Evolutionary conservation across 495 filamentous ascomycete genomes (phyloP), one percentile per base, ranked within the genome.

Genomic region (Xylaria grammica): DNA sequence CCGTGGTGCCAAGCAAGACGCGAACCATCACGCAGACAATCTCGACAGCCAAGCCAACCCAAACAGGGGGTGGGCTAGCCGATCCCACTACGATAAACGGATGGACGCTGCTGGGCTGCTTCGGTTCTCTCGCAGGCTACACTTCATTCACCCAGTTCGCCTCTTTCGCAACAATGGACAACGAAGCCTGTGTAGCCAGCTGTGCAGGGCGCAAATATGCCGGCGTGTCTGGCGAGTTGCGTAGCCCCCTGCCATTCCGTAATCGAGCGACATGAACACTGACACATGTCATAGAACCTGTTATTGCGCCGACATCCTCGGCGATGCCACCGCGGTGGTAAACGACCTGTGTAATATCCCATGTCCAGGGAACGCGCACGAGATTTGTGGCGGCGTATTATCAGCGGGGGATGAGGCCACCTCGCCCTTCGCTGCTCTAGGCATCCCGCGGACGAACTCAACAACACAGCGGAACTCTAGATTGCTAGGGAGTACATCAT

Each of bases 241-340:
- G 68, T 52, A 32, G 10, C 10, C 9, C 17, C n/a, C 1, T 19
- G n/a, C 6, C 4, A 0, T 48, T 40, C 4, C 7, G 30, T 4
- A 4, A 36, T 7, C 22, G 34, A 26, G 24, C 8, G 2, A 26
- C 6, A 11, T 27, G 49, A 27, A 49, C 32, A 60, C 44, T 26
- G 3, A 49, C 27, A 15, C 3, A 10, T 6, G 4, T 46, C 8
- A n/a, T 29, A 64, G 67, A 6, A 65, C 54, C 0, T 72, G 72
- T 59, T 70, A 70, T 48, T 83, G 81, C 38, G 80, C 82, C 20
- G 82, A 89, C 9, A 83, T 84, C 53, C 79, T 84, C 3, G 80
- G 74, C 1, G 79, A 78, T 67, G 88, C 80, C 69, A 51, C 15
- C 15, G 87, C 90, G 20, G 63, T 72, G 0, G 63, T 57, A 1